Conservation (phyloP, 1,284 basidiomycete genomes). For the Malassezia sp. region DNA sequence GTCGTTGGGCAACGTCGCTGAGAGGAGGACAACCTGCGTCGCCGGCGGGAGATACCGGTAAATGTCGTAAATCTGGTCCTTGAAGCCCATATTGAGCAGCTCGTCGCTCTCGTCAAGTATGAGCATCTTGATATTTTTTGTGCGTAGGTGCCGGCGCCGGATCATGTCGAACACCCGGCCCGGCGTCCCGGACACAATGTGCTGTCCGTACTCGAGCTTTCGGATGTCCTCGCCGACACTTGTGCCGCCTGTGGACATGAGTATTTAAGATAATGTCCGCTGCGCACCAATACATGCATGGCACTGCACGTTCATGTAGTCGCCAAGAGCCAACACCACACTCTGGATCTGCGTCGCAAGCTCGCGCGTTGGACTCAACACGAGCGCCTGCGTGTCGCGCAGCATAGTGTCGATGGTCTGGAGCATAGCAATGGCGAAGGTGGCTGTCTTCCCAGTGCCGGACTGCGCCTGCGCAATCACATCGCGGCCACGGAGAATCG, state of each 20-base stretch:
- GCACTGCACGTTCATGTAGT: conserved; percentile 98
- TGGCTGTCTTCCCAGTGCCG: conserved; percentile 99
- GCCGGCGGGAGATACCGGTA: conserved; percentile 96
- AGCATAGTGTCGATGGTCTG: conserved; percentile 84
- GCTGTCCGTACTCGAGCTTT: conserved; percentile 94
- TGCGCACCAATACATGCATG: conserved; percentile 98
- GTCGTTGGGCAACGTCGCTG: conserved; percentile 90
- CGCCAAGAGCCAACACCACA: conserved; percentile 91
- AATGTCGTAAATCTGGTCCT: conserved; percentile 99
- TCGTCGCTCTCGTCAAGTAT: conserved; percentile 97
- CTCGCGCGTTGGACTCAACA: conserved; percentile 62
- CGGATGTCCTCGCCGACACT: conserved; percentile 95
- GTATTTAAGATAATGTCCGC: too few relatives aligned
- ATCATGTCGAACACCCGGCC: conserved; percentile 99
- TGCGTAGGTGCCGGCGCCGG: conserved; percentile 78
- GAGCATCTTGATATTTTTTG: conserved; percentile 98
- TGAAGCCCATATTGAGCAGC: conserved; percentile 94
- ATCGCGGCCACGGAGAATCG: conserved; percentile 59
- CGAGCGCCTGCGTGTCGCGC: conserved; percentile 89
- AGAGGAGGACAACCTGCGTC: conserved; percentile 91
- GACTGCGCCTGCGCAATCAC: conserved; percentile 98
- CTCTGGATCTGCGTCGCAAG: conserved; percentile 80
- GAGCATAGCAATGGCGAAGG: conserved; percentile 56
- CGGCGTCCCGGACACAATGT: conserved; percentile 93
- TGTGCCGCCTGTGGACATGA: too few relatives aligned